Base-by-base conservation (phyloP, 2,329 filamentous ascomycete species). In the Teratosphaeria destructans region DNA sequence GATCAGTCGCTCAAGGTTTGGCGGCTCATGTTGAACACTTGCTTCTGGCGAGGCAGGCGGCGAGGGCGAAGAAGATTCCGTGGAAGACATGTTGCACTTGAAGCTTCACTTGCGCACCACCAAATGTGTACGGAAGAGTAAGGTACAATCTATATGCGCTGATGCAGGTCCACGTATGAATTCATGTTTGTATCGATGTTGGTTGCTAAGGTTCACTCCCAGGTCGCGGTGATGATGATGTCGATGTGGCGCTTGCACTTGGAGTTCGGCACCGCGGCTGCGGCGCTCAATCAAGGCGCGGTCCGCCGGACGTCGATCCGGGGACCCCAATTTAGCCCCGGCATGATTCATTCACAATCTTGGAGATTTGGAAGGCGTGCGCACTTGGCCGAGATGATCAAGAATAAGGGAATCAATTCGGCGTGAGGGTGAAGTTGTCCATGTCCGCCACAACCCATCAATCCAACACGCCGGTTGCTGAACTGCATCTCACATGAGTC, bases 1-100 rank as follows among this genome's bases (percentile, higher is more conserved):
- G 59, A 96, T 89, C 52, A 97, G 84, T 27, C 84, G 85, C 67
- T 95, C 90, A 69, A 95, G 82, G 27, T 73, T 73, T 35, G 76
- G 75, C 34, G 73, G 69, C 55, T 73, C 73, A 56, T 74, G 68
- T 60, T 74, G 69, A 60, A 68, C 64, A 65, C 75, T 77, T 61
- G 73, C 74, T 8, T 71, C 71, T 29, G 75, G 75, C 7, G 77
- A 79, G n/a, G 67, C 65, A 32, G 74, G 72, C 61, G 75, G 74
- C 10, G 75, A 70, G 3, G 68, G 64, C 10, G 70, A 69, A 16
- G 66, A 66, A 23, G 56, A 58, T 19, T 59, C 64, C 54, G 64
- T 53, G 52, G 54, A 55, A 26, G 54, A 59, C 57, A 63, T 61
- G 3, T 49, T 10, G 37, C 37, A n/a, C 1, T n/a, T 43, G 37